Evolutionary conservation across 805 yeast genomes (phyloP).

Genomic region (Yarrowia sp.): DNA sequence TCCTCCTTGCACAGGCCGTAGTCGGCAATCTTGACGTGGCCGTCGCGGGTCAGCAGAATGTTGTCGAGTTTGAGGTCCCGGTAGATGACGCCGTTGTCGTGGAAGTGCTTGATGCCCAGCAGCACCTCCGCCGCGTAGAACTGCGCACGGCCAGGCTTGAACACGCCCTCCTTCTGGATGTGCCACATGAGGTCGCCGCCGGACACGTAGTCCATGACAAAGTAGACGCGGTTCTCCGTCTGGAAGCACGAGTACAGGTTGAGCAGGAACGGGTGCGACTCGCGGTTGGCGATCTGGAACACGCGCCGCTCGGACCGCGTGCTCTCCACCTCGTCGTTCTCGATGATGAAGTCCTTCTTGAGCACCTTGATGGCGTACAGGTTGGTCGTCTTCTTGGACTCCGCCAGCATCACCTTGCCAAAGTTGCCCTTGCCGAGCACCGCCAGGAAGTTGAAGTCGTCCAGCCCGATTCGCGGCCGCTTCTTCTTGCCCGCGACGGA

Average conservation of each 20-base stretch:
- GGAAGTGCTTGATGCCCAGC: conserved; percentile 86
- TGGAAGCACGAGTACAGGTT: conserved; percentile 94
- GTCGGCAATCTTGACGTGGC: conserved; percentile 96
- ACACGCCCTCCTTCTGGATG: conserved; percentile 78
- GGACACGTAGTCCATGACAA: conserved; percentile 96
- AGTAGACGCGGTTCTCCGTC: conserved; percentile 94
- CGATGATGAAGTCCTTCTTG: conserved; percentile 92
- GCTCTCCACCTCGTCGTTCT: conserved; percentile 93
- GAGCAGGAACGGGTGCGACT: conserved; percentile 88
- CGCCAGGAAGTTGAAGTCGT: conserved; percentile 90
- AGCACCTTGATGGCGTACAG: conserved; percentile 94
- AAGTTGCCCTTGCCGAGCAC: conserved; percentile 98
- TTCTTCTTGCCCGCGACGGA: conserved; percentile 5
- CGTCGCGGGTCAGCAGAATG: conserved; percentile 80
- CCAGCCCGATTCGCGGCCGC: conserved; percentile 63
- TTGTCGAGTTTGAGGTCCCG: conserved; percentile 96
- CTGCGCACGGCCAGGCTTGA: conserved; percentile 88
- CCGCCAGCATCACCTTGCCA: conserved; percentile 97
- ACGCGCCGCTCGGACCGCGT: conserved; percentile 94
- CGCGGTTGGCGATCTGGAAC: conserved; percentile 75
- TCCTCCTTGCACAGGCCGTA: conserved; percentile 95
- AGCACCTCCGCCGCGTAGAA: conserved; percentile 97
- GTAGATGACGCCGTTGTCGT: conserved; percentile 92
- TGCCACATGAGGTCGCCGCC: conserved; percentile 99
- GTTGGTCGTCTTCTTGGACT: conserved; percentile 74